A percentile compares a stretch with the other conserved stretches of the same genome.
These are phyloP conservation scores for Elsinoe necatrix DNA, from an alignment of 2,329 filamentous ascomycete genomes.

Conservation along the genomic window DNA sequence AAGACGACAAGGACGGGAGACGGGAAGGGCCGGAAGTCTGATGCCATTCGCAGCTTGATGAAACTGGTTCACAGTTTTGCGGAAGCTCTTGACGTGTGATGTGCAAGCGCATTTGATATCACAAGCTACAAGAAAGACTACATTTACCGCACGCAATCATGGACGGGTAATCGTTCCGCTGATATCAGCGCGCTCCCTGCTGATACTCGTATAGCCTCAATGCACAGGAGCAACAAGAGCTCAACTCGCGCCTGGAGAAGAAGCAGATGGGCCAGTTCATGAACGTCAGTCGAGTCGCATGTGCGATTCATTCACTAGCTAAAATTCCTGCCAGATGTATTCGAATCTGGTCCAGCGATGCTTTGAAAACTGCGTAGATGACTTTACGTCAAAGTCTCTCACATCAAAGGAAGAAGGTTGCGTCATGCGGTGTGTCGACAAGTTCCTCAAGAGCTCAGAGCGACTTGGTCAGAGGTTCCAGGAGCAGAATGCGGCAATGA, in stretches of 20 bases:
- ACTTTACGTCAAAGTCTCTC: conserved; percentile 96
- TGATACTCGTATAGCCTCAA: conserved; percentile 51
- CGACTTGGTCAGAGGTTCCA: conserved; percentile 86
- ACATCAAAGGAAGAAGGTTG: conserved; percentile 82
- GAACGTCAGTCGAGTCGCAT: conserved; percentile 56
- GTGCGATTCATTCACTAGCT: background rate
- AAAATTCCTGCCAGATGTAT: conserved; percentile 48
- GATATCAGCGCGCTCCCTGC: background rate
- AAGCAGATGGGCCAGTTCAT: conserved; percentile 99
- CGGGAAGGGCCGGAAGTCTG: background rate
- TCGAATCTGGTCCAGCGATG: conserved; percentile 74
- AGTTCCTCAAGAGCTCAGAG: conserved; percentile 87
- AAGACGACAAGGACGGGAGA: background rate
- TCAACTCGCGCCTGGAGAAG: conserved; percentile 89
- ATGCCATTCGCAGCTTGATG: conserved; percentile 3
- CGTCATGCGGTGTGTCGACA: conserved; percentile 89
- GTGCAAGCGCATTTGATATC: background rate
- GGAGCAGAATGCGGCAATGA: conserved; percentile 61
- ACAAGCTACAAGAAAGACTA: background rate
- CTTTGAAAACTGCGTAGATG: conserved; percentile 94
- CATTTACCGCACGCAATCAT: background rate
- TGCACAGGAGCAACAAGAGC: conserved; percentile 76
- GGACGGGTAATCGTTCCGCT: conserved; percentile 2
- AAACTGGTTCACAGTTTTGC: conserved; percentile 1
- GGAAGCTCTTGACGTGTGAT: background rate